Evolutionary conservation across 2,329 filamentous ascomycete genomes (phyloP).

Genomic region (Fusarium goolgardi): DNA sequence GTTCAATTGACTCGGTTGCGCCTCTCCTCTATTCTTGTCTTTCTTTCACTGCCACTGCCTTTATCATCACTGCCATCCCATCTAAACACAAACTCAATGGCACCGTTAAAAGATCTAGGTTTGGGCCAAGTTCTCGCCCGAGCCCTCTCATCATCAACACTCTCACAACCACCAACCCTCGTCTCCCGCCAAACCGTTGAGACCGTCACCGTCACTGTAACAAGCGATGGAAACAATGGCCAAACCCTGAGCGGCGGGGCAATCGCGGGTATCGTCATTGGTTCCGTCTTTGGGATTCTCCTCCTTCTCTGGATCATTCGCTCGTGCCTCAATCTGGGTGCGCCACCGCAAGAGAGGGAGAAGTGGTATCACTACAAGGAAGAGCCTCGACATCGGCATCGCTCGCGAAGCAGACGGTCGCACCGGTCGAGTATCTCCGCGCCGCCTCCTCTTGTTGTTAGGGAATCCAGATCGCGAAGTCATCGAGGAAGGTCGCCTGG

Average conservation of each 20-base stretch:
- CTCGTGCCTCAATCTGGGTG: constrained; percentile 58
- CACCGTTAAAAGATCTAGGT: constrained; percentile 33
- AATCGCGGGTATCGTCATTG: constrained; percentile 49
- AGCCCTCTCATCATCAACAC: constrained; percentile 31
- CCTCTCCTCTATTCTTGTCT: background rate
- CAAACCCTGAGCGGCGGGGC: constrained; percentile 58
- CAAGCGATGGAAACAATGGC: constrained; percentile 26
- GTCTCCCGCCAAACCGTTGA: constrained; percentile 39
- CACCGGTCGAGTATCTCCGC: constrained; percentile 44
- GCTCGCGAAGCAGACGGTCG: constrained; percentile 38
- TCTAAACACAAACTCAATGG: constrained; percentile 22
- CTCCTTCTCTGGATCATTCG: constrained; percentile 61
- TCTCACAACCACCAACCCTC: constrained; percentile 25
- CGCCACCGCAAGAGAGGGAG: constrained; percentile 50
- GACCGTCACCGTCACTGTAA: constrained; percentile 51
- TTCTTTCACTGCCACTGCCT: background rate
- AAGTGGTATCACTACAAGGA: constrained; percentile 50
- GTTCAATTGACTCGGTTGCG: background rate
- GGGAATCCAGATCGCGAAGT: constrained; percentile 38
- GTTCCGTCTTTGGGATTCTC: constrained; percentile 44
- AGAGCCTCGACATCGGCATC: constrained; percentile 40
- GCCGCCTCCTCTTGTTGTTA: constrained; percentile 42
- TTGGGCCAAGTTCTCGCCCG: constrained; percentile 28
- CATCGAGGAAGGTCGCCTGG: constrained; percentile 31
- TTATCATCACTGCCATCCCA: background rate